Evolutionary conservation across 768 basidiomycete species (phyloP).

Genomic region (Kwoniella sp.): DNA sequence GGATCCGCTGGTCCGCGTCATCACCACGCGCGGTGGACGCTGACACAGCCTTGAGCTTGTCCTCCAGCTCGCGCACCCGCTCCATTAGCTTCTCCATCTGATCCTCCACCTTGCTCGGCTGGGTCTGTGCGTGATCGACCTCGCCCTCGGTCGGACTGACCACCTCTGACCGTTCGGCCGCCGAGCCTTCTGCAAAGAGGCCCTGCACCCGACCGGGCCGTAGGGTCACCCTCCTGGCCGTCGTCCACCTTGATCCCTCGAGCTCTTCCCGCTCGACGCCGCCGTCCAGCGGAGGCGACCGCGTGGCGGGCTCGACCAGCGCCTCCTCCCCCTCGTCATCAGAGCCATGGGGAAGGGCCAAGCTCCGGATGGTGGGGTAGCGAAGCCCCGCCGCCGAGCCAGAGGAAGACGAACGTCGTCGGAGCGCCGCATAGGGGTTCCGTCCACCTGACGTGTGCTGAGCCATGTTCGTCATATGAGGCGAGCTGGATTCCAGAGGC

Average conservation of each 20-base stretch:
- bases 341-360: not conserved
- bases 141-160: too few species aligned
- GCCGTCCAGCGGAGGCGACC: not conserved
- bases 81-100: constrained; percentile 20
- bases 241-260: constrained; percentile 18
- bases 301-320: not conserved
- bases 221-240: constrained; percentile 26
- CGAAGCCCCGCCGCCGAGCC: not conserved
- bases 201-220: constrained; percentile 16
- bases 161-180: too few species aligned
- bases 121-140: not conserved
- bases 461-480: constrained; percentile 19
- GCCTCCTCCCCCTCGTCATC: constrained; percentile 10
- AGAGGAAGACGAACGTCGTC: constrained; percentile 15
- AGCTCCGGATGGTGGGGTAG: constrained; percentile 5
- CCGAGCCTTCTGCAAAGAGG: constrained; percentile 11
- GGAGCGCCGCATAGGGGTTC: constrained; percentile 25
- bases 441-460: constrained; percentile 4
- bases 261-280: constrained; percentile 3
- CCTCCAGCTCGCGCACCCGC: constrained; percentile 28
- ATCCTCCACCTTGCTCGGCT: constrained; percentile 16
- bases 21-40: not conserved
- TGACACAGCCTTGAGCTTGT: constrained; percentile 1
- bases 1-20: not conserved
- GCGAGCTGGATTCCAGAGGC: not conserved